These are phyloP conservation scores for Mycena chlorophos DNA, from an alignment of 768 basidiomycete genomes.

Conservation along the genomic window DNA sequence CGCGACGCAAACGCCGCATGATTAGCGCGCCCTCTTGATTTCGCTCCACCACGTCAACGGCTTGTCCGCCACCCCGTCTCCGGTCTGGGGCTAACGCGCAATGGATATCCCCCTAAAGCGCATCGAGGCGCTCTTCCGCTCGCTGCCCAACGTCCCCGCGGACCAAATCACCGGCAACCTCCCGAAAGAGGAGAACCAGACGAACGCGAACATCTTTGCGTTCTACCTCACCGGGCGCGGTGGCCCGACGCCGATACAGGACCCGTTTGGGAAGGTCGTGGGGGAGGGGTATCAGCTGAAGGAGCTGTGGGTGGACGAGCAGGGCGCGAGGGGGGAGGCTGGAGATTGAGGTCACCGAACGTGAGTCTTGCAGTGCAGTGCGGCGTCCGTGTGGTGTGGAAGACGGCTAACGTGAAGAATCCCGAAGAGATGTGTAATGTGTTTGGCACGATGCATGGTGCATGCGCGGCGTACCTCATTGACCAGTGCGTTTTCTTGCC, in stretches of 20 bases:
- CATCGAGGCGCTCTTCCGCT: background rate
- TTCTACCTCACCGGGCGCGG: background rate
- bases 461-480: constrained; percentile 13
- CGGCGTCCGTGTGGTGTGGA: constrained; percentile 2
- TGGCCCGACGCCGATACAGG: background rate
- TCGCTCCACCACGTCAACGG: too few relatives aligned
- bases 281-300: background rate
- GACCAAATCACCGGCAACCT: background rate
- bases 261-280: background rate
- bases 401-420: background rate
- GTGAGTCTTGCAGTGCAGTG: constrained; percentile 24
- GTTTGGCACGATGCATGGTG: constrained; percentile 22
- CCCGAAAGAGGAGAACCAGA: background rate
- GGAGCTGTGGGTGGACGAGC: background rate
- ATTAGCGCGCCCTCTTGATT: too few relatives aligned
- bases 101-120: background rate
- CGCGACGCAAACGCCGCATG: too few relatives aligned
- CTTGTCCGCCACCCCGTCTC: too few relatives aligned
- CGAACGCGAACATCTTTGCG: constrained; percentile 1
- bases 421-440: constrained; percentile 21
- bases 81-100: too few relatives aligned
- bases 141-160: background rate
- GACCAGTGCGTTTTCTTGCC: constrained; percentile 12
- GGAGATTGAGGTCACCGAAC: constrained; percentile 41
- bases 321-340: constrained; percentile 38